A percentile compares a stretch with the other conserved stretches of the same genome.
Evolutionary conservation across 1,139 yeast species (phyloP).

Genomic region (Saccharomyces hybrid): DNA sequence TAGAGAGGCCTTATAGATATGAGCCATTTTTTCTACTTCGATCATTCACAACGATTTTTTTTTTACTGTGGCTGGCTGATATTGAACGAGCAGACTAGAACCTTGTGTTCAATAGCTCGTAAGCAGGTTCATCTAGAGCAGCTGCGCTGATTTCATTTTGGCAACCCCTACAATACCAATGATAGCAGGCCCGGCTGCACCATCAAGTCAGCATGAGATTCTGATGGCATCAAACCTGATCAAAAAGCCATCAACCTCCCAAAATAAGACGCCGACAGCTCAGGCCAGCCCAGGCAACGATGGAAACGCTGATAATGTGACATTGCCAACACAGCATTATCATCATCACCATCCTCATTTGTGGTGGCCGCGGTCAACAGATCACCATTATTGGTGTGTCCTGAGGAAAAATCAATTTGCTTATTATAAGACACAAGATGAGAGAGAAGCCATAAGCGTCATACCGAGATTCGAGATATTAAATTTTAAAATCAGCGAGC

Average conservation of each 20-base stretch:
- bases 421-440: slow-evolving; percentile 52
- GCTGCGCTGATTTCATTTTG: background rate
- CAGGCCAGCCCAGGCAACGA: background rate
- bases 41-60: background rate
- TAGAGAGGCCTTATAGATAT: background rate
- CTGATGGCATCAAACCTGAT: slow-evolving; percentile 12
- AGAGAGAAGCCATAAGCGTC: slow-evolving; percentile 48
- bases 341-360: slow-evolving; percentile 5
- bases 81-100: background rate
- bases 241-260: slow-evolving; percentile 6
- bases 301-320: background rate
- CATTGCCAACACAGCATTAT: background rate
- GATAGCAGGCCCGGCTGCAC: background rate
- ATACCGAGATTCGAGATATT: slow-evolving; percentile 35
- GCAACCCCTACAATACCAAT: background rate
- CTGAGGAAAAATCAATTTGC: slow-evolving; percentile 48
- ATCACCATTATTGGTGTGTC: slow-evolving; percentile 43
- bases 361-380: slow-evolving; percentile 7
- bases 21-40: background rate
- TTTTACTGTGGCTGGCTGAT: background rate
- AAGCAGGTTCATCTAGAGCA: background rate
- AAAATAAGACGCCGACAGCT: background rate
- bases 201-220: slow-evolving; percentile 1
- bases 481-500: slow-evolving; percentile 16
- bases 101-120: background rate